Base-by-base conservation (phyloP, 2,329 filamentous ascomycete genomes). In the Trichoderma brevicompactum region DNA sequence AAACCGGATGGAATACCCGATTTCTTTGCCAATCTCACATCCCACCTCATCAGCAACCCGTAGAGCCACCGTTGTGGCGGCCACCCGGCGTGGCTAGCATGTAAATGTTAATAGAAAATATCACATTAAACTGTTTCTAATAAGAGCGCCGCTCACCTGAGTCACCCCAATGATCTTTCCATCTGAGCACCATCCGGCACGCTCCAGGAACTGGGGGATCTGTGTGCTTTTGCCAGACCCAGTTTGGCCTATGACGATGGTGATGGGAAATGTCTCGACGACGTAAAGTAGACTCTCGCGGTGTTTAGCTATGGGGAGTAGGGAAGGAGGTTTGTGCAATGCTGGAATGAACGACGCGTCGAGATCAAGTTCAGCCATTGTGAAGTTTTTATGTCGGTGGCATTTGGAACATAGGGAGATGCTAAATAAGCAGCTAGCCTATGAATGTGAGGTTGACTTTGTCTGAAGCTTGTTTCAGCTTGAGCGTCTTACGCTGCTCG, bases 161-260 rank as follows among this genome's bases (percentile, higher is more conserved):
- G 95, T 98, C 49, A 98, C 85, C 19, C 89, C 94, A 70, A 99
- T 90, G 52, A 91, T 77, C 74, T 94, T 96, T 19, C 91, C 92
- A 74, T 93, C 86, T 34, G 84, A 83, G 74, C 92, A 94, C 94
- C 94, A 98, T 77, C 94, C 94, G 72, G 90, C 92, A 71, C 91
- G 84, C 65, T 96, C 89, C 12, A 98, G 84, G 72, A 91, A 98
- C 71, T 97, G 94, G 1, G 95, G 95, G 49, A 98, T 89, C 75
- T 98, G 95, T 0, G 95, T 98, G 1, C 94, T 97, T 79, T 98
- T 98, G 48, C 94, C 94, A 28, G 92, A 96, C 4, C 95, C 95
- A 1, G 95, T 98, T 74, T 97, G 93, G 8, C 94, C 95, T 63
- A 98, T 88, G 12, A 98, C 87, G 58, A 98, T 92, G 0, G 92